These are phyloP conservation scores for Stephanodiscus minutulus DNA, from an alignment of 108 stramenopile genomes.

Conservation along the genomic window DNA sequence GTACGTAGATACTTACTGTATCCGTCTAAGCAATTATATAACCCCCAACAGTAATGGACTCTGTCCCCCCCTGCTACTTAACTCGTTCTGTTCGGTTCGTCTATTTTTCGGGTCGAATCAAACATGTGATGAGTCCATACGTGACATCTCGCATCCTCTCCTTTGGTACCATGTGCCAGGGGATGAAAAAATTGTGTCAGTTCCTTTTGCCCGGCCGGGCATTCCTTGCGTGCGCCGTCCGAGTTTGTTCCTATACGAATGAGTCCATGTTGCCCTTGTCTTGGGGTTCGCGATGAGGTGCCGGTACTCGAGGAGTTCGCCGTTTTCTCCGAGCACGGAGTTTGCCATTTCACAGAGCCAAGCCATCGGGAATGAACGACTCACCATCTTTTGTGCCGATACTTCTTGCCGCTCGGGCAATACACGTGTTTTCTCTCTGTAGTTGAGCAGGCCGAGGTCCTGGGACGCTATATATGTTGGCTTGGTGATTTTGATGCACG, in stretches of 20 bases:
- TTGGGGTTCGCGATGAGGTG: neutral
- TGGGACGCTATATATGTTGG: too few relatives aligned
- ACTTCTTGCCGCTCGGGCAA: too few relatives aligned
- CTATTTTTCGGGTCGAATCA: slow-evolving; percentile 26
- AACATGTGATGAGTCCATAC: slow-evolving; percentile 16
- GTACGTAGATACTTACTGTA: too few relatives aligned
- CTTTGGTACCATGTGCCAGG: neutral
- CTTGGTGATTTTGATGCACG: too few relatives aligned
- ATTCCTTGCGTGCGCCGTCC: slow-evolving; percentile 9
- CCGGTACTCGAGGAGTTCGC: neutral
- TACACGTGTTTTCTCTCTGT: too few relatives aligned
- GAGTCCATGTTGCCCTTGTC: slow-evolving; percentile 1
- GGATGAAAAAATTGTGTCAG: slow-evolving; percentile 14
- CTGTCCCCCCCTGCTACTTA: slow-evolving; percentile 42
- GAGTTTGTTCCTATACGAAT: slow-evolving; percentile 22
- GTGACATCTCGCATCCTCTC: slow-evolving; percentile 18
- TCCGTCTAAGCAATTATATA: too few relatives aligned
- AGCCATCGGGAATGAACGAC: neutral
- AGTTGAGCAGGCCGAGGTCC: too few relatives aligned
- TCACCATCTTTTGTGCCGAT: neutral
- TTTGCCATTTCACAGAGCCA: neutral
- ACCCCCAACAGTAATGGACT: slow-evolving; percentile 41
- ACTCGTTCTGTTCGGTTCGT: slow-evolving; percentile 20
- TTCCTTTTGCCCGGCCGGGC: neutral
- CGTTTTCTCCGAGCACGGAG: neutral